Evolutionary conservation across 2,329 filamentous ascomycete genomes (phyloP), one percentile per base, ranked within the genome.

Genomic region (Mollisia scopiformis): DNA sequence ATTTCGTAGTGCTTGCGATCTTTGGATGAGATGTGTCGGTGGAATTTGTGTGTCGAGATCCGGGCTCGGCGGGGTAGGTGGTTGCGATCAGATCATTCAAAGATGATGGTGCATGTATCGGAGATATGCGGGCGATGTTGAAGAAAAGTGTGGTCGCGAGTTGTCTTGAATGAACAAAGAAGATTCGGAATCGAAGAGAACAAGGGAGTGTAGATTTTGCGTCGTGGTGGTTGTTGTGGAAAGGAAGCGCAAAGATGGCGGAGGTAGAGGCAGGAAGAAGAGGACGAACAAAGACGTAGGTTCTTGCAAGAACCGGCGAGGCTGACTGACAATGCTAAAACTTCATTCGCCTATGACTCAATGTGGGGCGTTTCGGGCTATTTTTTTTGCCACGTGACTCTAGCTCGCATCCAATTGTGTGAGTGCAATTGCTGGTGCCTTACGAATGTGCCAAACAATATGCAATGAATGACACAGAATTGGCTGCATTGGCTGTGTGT

Each of bases 1-100:
- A 31, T 51, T 31, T 35, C 13, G 27, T 35, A 39, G 28, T 49
- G 33, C 39, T 52, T 21, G 31, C 28, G 27, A 33, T 30, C 46
- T 57, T n/a, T 16, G 11, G 57, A 51, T 7, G 50, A 55, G 39
- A 14, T 21, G 33, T 57, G 19, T 6, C 35, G 27, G 39, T 30
- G 23, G 5, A 25, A 2, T 27, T 43, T 16, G n/a, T 10, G 35
- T 43, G 28, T 27, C 27, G 49, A 47, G 43, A 28, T 47, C 43
- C 23, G 28, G 43, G 43, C 43, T 47, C 43, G 43, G 43, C 43
- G 59, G 51, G 57, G 41, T 39, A 54, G 51, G 56, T 47, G 23
- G 21, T 21, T 47, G 50, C 49, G 59, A 27, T 57, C 52, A 56
- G 21, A 49, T 61, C 59, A 57, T 61, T 28, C 43, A 30, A 53